Conservation (phyloP, 768 basidiomycete genomes). For the Russula sp. region DNA sequence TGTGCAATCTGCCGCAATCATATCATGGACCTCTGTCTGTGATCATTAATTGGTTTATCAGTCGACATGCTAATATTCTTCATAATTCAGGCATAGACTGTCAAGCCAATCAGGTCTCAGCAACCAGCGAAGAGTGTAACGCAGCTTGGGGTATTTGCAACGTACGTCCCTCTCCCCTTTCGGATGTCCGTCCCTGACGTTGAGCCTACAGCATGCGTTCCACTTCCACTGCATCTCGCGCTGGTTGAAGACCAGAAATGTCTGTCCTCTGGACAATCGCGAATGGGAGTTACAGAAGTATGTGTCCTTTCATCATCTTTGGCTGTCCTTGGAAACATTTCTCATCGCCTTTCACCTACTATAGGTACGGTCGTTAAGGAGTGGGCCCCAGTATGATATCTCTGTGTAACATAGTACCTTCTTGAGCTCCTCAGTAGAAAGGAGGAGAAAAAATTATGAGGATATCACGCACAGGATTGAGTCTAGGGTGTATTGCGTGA, state of each 20-base stretch:
- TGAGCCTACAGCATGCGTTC: slow-evolving; percentile 78
- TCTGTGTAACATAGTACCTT: slow-evolving; percentile 19
- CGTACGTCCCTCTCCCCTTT: slow-evolving; percentile 45
- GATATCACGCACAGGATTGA: neutral
- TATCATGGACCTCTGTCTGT: slow-evolving; percentile 98
- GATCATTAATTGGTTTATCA: neutral
- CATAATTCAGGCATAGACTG: slow-evolving; percentile 86
- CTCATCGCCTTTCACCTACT: slow-evolving; percentile 4
- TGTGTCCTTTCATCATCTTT: slow-evolving; percentile 36
- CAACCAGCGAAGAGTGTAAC: slow-evolving; percentile 94
- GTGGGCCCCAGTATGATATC: neutral
- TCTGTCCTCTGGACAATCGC: slow-evolving; percentile 91
- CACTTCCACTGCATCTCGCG: slow-evolving; percentile 99
- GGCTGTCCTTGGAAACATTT: neutral
- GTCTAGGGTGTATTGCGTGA: neutral
- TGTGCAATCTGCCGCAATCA: slow-evolving; percentile 99
- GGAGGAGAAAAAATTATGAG: neutral
- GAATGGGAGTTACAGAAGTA: slow-evolving; percentile 98
- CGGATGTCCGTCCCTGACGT: neutral
- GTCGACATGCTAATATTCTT: slow-evolving; percentile 13
- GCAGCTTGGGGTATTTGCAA: slow-evolving; percentile 99
- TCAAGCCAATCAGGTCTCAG: slow-evolving; percentile 97
- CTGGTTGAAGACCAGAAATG: slow-evolving; percentile 97
- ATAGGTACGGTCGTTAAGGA: slow-evolving; percentile 45
- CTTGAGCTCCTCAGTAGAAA: neutral